Evolutionary conservation across 2,329 filamentous ascomycete species (phyloP).

Genomic region (Alternaria gaisen): DNA sequence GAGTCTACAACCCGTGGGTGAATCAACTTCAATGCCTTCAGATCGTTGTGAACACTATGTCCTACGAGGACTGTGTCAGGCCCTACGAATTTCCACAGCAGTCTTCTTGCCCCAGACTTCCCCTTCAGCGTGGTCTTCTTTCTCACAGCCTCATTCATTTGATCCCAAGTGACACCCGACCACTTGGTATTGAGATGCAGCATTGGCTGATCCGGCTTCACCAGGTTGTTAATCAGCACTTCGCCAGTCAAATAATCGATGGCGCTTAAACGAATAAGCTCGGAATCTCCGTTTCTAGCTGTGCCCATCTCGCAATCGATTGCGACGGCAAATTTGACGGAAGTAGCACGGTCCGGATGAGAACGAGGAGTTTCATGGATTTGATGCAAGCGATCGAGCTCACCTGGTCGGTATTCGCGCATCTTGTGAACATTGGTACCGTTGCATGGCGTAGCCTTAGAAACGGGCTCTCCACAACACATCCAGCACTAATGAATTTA

Average conservation of each 20-base stretch:
- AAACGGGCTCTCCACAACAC: slow-evolving; percentile 17
- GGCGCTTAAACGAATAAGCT: slow-evolving; percentile 62
- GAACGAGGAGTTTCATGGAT: slow-evolving; percentile 17
- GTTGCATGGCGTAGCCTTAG: slow-evolving; percentile 18
- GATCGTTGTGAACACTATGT: slow-evolving; percentile 57
- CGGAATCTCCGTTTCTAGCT: slow-evolving; percentile 55
- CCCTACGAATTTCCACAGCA: slow-evolving; percentile 57
- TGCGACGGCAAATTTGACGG: slow-evolving; percentile 46
- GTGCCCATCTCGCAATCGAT: slow-evolving; percentile 67
- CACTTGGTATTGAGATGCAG: slow-evolving; percentile 60
- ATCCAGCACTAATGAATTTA: slow-evolving; percentile 16
- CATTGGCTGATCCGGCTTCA: slow-evolving; percentile 59
- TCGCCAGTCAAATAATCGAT: slow-evolving; percentile 61
- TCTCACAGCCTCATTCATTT: slow-evolving; percentile 51
- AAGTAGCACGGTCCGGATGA: background rate
- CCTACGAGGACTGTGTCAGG: slow-evolving; percentile 60
- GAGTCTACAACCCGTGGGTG: slow-evolving; percentile 60
- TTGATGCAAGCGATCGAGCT: slow-evolving; percentile 20
- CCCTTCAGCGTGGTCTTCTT: slow-evolving; percentile 53
- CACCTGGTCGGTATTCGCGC: slow-evolving; percentile 7
- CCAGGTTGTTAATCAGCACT: slow-evolving; percentile 61
- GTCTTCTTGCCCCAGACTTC: slow-evolving; percentile 53
- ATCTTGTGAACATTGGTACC: slow-evolving; percentile 10
- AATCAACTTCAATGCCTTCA: slow-evolving; percentile 59
- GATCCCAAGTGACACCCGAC: slow-evolving; percentile 58